Conservation (phyloP, 495 filamentous ascomycete genomes). For the Penicillium riverlandense region DNA sequence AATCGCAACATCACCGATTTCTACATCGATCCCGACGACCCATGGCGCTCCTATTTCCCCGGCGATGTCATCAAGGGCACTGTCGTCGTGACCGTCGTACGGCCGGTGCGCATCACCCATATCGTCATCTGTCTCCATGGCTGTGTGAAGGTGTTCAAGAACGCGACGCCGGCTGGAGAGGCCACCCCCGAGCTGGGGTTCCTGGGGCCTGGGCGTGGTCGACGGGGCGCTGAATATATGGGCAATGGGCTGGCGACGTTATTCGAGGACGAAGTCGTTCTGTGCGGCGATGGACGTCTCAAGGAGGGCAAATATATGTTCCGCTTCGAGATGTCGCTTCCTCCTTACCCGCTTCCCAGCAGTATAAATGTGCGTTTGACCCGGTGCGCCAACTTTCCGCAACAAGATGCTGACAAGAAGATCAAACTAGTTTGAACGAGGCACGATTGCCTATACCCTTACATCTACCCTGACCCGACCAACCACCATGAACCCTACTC, state of each 20-base stretch:
- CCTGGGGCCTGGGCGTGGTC: conserved; percentile 46
- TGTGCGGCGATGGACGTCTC: conserved; percentile 85
- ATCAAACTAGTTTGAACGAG: conserved; percentile 76
- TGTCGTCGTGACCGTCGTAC: conserved; percentile 73
- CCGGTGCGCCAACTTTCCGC: neutral
- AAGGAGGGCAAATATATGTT: conserved; percentile 86
- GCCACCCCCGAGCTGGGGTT: conserved; percentile 37
- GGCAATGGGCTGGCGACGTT: conserved; percentile 78
- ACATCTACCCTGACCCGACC: conserved; percentile 86
- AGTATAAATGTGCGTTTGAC: conserved; percentile 76
- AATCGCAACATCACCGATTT: conserved; percentile 76
- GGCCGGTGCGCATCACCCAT: conserved; percentile 83
- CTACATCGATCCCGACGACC: conserved; percentile 68
- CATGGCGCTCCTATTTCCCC: conserved; percentile 76
- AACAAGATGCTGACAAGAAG: conserved; percentile 7
- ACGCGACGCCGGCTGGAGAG: conserved; percentile 59
- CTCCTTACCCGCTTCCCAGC: conserved; percentile 74
- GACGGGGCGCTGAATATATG: conserved; percentile 58
- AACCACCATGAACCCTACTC: conserved; percentile 73
- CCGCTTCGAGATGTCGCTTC: conserved; percentile 78
- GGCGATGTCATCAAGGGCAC: conserved; percentile 62
- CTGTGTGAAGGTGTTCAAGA: conserved; percentile 80
- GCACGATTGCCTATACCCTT: conserved; percentile 84
- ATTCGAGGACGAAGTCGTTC: conserved; percentile 83
- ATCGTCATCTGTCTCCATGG: conserved; percentile 82